These are phyloP conservation scores for Naegleria gruberi DNA, from an alignment of 208 protist genomes.

Conservation along the genomic window DNA sequence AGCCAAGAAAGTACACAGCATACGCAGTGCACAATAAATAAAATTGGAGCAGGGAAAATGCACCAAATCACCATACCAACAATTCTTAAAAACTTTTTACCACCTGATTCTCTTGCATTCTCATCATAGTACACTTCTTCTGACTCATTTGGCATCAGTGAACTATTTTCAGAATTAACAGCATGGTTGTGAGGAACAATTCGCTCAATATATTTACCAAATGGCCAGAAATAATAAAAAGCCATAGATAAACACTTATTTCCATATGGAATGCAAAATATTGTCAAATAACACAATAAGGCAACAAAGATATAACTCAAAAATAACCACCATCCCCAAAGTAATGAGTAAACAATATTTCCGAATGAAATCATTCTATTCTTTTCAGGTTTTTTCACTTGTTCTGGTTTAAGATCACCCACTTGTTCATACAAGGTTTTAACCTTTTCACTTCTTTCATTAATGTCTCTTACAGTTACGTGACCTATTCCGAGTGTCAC, in stretches of 20 bases:
- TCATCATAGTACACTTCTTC: background rate
- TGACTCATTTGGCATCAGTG: no score
- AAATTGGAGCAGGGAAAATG: conserved; percentile 33
- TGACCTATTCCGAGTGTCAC: background rate
- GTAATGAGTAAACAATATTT: background rate
- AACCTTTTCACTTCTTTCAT: background rate
- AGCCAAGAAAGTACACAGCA: conserved; percentile 35
- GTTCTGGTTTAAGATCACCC: background rate
- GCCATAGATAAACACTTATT: background rate
- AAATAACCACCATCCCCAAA: background rate
- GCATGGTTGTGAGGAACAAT: background rate
- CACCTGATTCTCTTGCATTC: background rate
- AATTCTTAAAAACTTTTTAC: background rate
- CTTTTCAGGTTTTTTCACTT: background rate
- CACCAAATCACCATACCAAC: conserved; percentile 22
- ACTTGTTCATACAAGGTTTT: background rate
- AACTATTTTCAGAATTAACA: background rate
- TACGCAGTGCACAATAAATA: conserved; percentile 20
- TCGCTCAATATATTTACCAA: background rate
- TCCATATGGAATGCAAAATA: conserved; percentile 26
- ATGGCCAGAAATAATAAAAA: background rate
- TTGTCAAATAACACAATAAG: conserved; percentile 24
- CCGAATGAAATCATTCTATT: background rate
- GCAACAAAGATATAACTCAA: background rate
- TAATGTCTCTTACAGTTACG: background rate